Base-by-base conservation (phyloP, 1,284 basidiomycete species). In the Malassezia vespertilionis region DNA sequence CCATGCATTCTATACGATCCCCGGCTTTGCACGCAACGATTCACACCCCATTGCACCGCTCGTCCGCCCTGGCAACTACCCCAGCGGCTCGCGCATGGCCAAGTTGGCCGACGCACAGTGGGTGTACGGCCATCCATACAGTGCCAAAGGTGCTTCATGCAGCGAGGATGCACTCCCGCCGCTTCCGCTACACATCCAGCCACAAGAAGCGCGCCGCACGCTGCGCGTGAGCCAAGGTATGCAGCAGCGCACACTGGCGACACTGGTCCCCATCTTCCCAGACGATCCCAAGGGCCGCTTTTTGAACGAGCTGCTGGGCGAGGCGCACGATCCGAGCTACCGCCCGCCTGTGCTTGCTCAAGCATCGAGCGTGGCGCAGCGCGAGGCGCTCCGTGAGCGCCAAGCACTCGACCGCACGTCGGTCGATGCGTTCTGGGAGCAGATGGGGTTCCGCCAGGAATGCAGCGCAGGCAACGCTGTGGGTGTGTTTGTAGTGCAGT, bases 211-310 rank as follows among this genome's bases (percentile, higher is more conserved):
- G 24, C 31, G 32, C 6, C 12, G 21, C 24, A 24, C 8, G 22
- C 9, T 43, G 15, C 15, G 18, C n/a, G 14, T 18, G 11, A 24
- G 15, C 30, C 33, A 33, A 1, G 38, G 36, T 3, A 23, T 41
- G 27, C 31, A 15, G 11, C 8, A 4, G 3, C 40, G 57, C 5
- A 50, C 49, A 2, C 58, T 70, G 12, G 56, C 65, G 2, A 67
- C 61, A 14, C 48, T 69, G 20, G 53, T 70, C 41, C 67, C 67
- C n/a, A 58, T 63, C 28, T 70, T 70, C 34, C 58, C 56, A 0
- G 67, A 70, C 47, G 67, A 70, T 47, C 67, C 67, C 7, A 68
- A 69, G 40, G 60, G 61, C n/a, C 50, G 67, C 2, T 70, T 69
- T 40, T 36, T 70, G n/a, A 63, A 66, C 37, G 67, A 70, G 40